Evolutionary conservation across 768 basidiomycete genomes (phyloP), one percentile per base, ranked within the genome.

Genomic region (Suillus weaverae): DNA sequence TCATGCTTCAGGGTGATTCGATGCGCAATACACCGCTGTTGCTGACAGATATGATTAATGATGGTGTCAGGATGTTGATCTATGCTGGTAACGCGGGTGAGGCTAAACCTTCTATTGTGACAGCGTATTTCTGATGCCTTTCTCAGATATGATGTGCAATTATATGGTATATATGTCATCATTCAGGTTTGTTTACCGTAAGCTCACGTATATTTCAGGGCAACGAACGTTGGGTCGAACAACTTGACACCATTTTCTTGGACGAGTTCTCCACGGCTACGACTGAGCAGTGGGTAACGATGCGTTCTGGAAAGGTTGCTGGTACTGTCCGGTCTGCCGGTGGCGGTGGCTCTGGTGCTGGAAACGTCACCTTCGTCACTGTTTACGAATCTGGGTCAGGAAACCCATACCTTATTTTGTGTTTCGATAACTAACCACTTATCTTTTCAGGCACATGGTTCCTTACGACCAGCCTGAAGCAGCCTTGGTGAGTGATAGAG

Each of bases 391-490:
- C 95, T 35, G 95, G 95, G 84, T 95, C 76, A 68, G 88, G 77
- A 9, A 35, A 63, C 50, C 16, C 32, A 26, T n/a, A 22, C 41
- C 20, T 50, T 51, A 6, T 16, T 62, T 57, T 51, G 2, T 33
- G 32, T 61, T 30, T 51, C 33, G 60, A 51, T 43, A 22, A 60
- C 50, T 26, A 57, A 50, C 61, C 35, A n/a, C 59, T 62, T 46
- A 55, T 62, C 53, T 67, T 66, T 64, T 7, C 69, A 92, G 92
- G 41, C 92, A 94, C 73, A 91, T 95, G 94, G 93, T 93, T 9
- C 94, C 95, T 5, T 89, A 84, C 71, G 94, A 98, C 76, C 94
- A 96, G 72, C 91, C 95, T 1, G 91, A 92, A 71, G 95, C 89
- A 46, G 87, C 94, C 53, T 78, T 94, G 73, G 94, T 90, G 70